Conservation (phyloP, 2,329 filamentous ascomycete species). For the Penicillium polonicum region DNA sequence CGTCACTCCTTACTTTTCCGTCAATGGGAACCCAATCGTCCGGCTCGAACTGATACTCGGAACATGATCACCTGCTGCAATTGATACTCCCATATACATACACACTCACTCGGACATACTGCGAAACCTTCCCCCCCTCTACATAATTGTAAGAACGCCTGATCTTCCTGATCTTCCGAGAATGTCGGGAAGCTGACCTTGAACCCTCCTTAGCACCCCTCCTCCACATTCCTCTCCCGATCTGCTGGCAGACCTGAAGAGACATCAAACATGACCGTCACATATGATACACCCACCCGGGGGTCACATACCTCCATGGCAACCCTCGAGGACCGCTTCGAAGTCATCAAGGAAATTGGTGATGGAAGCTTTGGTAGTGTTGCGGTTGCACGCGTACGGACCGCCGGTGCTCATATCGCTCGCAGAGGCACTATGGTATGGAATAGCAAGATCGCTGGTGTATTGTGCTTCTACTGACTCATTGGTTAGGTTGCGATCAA, state of each 20-base stretch:
- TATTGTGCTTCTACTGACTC: slow-evolving; percentile 14
- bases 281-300: slow-evolving; percentile 70
- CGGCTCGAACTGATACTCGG: slow-evolving; percentile 23
- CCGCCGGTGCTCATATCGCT: slow-evolving; percentile 83
- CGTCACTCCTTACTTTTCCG: slow-evolving; percentile 26
- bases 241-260: slow-evolving; percentile 45
- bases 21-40: slow-evolving; percentile 28
- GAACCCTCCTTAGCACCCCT: not conserved
- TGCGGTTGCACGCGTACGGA: slow-evolving; percentile 83
- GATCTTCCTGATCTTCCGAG: not conserved
- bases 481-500: slow-evolving; percentile 84
- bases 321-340: slow-evolving; percentile 85
- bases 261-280: slow-evolving; percentile 67
- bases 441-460: slow-evolving; percentile 23
- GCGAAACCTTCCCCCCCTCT: slow-evolving; percentile 12
- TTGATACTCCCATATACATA: slow-evolving; percentile 23
- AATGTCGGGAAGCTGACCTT: slow-evolving; percentile 10
- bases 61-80: slow-evolving; percentile 33
- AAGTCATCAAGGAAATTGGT: slow-evolving; percentile 95
- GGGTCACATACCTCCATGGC: slow-evolving; percentile 56
- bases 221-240: slow-evolving; percentile 23
- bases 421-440: slow-evolving; percentile 89
- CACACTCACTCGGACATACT: slow-evolving; percentile 13
- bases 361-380: slow-evolving; percentile 99
- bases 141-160: slow-evolving; percentile 15